Conservation (phyloP, 2,329 filamentous ascomycete species). For the Stagonosporopsis rhizophila region DNA sequence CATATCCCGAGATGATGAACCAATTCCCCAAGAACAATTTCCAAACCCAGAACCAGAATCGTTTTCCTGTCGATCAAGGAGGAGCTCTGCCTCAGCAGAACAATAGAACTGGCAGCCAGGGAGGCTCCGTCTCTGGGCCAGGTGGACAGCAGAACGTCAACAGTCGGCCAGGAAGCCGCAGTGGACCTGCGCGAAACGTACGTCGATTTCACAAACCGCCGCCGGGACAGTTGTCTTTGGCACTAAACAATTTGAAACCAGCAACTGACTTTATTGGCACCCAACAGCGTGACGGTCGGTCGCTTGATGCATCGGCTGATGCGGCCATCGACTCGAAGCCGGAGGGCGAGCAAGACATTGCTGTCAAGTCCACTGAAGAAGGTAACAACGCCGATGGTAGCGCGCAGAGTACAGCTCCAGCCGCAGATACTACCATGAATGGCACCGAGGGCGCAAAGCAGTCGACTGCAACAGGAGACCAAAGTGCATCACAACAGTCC, state of each 20-base stretch:
- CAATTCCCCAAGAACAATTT: conserved; percentile 68
- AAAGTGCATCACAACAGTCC: conserved; percentile 19
- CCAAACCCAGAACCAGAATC: conserved; percentile 73
- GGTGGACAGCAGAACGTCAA: conserved; percentile 31
- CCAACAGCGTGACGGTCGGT: conserved; percentile 42
- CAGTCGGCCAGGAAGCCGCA: conserved; percentile 42
- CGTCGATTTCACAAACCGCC: conserved; percentile 39
- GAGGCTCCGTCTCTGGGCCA: conserved; percentile 38
- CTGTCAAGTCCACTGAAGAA: conserved; percentile 36
- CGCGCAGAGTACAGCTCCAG: conserved; percentile 8
- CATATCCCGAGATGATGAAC: conserved; percentile 57
- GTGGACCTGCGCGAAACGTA: conserved; percentile 42
- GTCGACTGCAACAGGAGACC: conserved; percentile 28
- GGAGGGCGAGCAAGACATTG: conserved; percentile 35
- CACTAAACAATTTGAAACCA: conserved; percentile 6
- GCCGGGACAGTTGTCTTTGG: conserved; percentile 19
- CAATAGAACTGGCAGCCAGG: conserved; percentile 52
- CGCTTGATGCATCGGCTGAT: conserved; percentile 39
- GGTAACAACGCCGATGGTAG: conserved; percentile 35
- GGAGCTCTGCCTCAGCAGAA: conserved; percentile 56
- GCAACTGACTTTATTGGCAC: conserved; percentile 35
- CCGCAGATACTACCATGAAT: conserved; percentile 14
- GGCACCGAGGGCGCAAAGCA: conserved; percentile 19
- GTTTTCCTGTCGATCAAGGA: conserved; percentile 74
- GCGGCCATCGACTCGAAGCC: conserved; percentile 43